phyloP scores from a whole-genome alignment of 805 yeast species.

The Lachancea kluyveri region DNA sequence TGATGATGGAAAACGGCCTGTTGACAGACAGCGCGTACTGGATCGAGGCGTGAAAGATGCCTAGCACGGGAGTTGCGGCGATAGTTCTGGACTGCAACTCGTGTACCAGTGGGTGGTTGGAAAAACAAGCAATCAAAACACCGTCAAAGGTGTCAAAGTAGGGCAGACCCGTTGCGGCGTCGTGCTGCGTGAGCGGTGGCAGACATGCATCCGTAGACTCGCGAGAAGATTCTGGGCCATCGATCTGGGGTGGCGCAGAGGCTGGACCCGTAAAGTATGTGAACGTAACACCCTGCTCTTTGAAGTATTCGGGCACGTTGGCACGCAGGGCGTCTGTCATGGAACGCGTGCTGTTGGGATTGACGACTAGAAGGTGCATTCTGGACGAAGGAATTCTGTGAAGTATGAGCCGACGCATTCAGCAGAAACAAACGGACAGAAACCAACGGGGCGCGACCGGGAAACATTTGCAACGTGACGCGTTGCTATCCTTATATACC shows the following conservation, averaged over 20 bases:
- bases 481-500: too few relatives aligned
- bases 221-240: constrained; percentile 14
- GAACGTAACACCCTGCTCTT: background rate
- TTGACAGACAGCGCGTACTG: constrained; percentile 12
- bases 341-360: constrained; percentile 21
- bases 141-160: constrained; percentile 18
- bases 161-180: constrained; percentile 2
- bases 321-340: constrained; percentile 19
- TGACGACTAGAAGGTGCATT: constrained; percentile 15
- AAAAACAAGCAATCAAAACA: constrained; percentile 21
- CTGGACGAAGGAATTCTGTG: too few relatives aligned
- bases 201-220: constrained; percentile 18
- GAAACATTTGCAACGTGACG: too few relatives aligned
- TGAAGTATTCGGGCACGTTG: constrained; percentile 8
- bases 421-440: too few relatives aligned
- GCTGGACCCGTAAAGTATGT: constrained; percentile 19
- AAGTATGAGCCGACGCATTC: too few relatives aligned
- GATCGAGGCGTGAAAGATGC: constrained; percentile 17
- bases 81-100: constrained; percentile 6
- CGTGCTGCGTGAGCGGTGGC: constrained; percentile 12
- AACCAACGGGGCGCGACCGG: too few relatives aligned
- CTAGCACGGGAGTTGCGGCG: constrained; percentile 12
- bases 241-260: constrained; percentile 20
- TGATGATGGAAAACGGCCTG: constrained; percentile 18
- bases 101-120: constrained; percentile 23